Conservation (phyloP, 768 basidiomycete species). For the Macrolepiota albuminosa region DNA sequence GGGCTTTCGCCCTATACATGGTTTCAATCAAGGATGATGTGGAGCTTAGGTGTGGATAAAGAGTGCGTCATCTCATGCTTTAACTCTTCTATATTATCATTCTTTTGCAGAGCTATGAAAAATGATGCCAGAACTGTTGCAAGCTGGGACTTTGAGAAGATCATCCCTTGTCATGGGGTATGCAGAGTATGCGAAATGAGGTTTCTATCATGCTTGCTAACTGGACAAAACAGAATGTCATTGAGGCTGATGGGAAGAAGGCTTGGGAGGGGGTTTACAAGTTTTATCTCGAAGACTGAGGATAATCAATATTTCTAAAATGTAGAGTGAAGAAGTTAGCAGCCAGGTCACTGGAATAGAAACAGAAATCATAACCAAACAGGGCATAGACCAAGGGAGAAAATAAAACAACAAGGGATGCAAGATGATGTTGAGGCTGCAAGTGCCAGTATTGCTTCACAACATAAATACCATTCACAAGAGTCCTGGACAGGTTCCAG, state of each 20-base stretch:
- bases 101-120: constrained; percentile 38
- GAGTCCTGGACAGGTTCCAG: no score
- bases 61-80: constrained; percentile 18
- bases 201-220: neutral
- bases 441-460: no score
- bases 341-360: no score
- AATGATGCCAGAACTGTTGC: constrained; percentile 56
- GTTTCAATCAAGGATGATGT: constrained; percentile 24
- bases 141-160: constrained; percentile 62
- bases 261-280: constrained; percentile 42
- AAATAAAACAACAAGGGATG: no score
- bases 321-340: no score
- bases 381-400: no score
- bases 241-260: constrained; percentile 50
- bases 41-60: constrained; percentile 26
- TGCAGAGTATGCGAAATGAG: constrained; percentile 4
- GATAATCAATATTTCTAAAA: no score
- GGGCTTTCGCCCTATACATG: constrained; percentile 23
- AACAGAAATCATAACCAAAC: no score
- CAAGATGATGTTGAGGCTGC: no score
- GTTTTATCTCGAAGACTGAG: constrained; percentile 14
- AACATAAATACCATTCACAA: no score
- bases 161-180: constrained; percentile 60
- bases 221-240: constrained; percentile 34
- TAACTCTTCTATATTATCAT: neutral